A percentile compares a stretch with the other conserved stretches of the same genome.
phyloP scores from a whole-genome alignment of 2,329 filamentous ascomycete genomes.

The Colletotrichum simmondsii region DNA sequence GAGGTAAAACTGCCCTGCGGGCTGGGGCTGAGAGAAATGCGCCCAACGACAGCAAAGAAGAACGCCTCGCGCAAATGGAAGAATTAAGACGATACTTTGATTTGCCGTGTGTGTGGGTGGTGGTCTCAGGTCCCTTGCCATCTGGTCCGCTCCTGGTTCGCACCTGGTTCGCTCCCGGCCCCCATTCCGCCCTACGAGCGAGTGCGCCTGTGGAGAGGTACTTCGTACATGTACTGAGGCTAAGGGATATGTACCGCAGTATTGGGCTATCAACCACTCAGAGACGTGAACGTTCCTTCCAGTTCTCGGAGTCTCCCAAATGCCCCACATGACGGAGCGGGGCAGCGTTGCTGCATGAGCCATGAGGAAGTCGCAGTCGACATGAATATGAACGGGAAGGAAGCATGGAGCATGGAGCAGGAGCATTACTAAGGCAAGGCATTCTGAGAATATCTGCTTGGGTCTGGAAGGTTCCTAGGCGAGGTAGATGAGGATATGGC shows the following conservation, averaged over 20 bases:
- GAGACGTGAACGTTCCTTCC: not conserved
- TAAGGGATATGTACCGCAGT: too few relatives aligned
- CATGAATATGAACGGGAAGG: not conserved
- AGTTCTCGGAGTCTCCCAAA: not conserved
- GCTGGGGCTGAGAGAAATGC: constrained; percentile 32
- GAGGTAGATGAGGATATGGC: too few relatives aligned
- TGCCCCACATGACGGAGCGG: constrained; percentile 4
- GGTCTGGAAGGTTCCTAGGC: too few relatives aligned
- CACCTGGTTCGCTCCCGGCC: not conserved
- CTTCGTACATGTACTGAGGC: too few relatives aligned
- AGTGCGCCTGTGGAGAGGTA: too few relatives aligned
- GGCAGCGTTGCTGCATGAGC: constrained; percentile 1
- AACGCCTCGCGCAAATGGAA: constrained; percentile 32
- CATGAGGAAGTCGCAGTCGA: not conserved
- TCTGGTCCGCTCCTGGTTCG: not conserved
- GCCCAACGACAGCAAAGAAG: constrained; percentile 24
- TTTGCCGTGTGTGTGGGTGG: not conserved
- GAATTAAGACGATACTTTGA: constrained; percentile 11
- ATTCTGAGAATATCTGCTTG: not conserved
- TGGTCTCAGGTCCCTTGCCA: constrained; percentile 6
- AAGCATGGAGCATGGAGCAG: not conserved
- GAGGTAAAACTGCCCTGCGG: not conserved
- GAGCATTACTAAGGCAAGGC: not conserved
- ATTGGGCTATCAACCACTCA: constrained; percentile 8
- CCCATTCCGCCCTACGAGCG: too few relatives aligned